A percentile compares a stretch with the other conserved stretches of the same genome.
These are phyloP conservation scores for Chaetoceros tenuissimus DNA, from an alignment of 108 stramenopile genomes.

Conservation along the genomic window DNA sequence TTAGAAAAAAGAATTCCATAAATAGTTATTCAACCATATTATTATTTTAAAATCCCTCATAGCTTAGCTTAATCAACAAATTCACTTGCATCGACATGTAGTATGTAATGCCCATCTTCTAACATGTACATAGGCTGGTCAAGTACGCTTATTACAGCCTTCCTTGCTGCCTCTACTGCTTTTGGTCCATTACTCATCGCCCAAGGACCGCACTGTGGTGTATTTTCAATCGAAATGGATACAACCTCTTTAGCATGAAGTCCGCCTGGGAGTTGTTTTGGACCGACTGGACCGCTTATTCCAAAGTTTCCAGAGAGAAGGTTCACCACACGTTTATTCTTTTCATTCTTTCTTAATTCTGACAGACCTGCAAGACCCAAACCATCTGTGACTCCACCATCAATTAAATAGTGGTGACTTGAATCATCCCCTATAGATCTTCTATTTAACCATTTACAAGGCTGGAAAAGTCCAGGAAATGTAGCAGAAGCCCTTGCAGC, in stretches of 20 bases:
- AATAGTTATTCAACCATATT: too few species aligned
- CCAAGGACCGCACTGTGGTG: conserved; percentile 69
- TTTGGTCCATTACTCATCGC: conserved; percentile 61
- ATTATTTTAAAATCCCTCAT: too few species aligned
- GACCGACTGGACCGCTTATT: conserved; percentile 20
- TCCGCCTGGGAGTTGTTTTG: conserved; percentile 27
- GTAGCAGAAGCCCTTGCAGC: conserved; percentile 70
- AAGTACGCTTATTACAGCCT: conserved; percentile 38
- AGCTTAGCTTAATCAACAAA: too few species aligned
- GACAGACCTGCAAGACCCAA: conserved; percentile 47
- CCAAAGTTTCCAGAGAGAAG: conserved; percentile 56
- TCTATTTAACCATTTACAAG: conserved; percentile 50
- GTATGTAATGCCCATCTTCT: conserved; percentile 42
- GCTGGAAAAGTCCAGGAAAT: conserved; percentile 71
- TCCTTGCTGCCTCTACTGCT: conserved; percentile 48
- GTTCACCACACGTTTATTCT: conserved; percentile 50
- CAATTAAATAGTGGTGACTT: conserved; percentile 26
- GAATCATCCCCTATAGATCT: too few species aligned
- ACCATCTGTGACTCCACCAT: conserved; percentile 62
- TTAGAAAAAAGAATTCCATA: too few species aligned
- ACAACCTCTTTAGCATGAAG: conserved; percentile 32
- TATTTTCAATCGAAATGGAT: conserved; percentile 48
- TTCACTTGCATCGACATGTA: conserved; percentile 49
- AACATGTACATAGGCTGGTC: conserved; percentile 48
- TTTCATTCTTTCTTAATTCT: not conserved